Conservation (phyloP, 2,329 filamentous ascomycete genomes). For the Cladosporium sp. region DNA sequence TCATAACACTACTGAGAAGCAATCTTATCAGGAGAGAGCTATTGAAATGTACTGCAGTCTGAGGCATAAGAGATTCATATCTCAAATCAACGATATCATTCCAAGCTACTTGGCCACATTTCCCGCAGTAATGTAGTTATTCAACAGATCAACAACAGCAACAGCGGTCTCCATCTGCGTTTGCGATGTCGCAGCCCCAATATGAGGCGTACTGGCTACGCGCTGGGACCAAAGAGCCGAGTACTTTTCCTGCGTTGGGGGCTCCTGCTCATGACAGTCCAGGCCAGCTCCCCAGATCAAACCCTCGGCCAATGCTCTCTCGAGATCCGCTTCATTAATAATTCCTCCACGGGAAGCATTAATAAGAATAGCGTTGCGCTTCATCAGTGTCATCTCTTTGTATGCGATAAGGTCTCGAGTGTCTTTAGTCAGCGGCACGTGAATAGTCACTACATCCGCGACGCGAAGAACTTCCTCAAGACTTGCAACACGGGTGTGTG, state of each 20-base stretch:
- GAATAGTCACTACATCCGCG: constrained; percentile 31
- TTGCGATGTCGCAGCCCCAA: constrained; percentile 40
- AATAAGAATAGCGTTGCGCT: constrained; percentile 24
- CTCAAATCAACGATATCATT: too few species aligned
- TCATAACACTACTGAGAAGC: too few species aligned
- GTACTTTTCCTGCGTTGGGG: constrained; percentile 24
- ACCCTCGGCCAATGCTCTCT: constrained; percentile 19
- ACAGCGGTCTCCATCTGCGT: constrained; percentile 33
- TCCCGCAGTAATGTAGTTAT: background rate
- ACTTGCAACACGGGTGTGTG: constrained; percentile 21
- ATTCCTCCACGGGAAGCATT: constrained; percentile 30
- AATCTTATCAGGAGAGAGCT: too few species aligned
- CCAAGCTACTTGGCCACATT: background rate
- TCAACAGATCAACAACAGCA: constrained; percentile 28
- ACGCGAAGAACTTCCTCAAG: constrained; percentile 24
- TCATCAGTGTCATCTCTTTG: constrained; percentile 23
- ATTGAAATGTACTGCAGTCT: too few species aligned
- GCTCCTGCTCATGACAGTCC: constrained; percentile 26
- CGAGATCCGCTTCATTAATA: constrained; percentile 25
- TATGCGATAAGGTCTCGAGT: constrained; percentile 29
- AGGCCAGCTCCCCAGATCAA: constrained; percentile 27
- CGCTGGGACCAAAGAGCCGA: constrained; percentile 22
- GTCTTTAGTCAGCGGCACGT: constrained; percentile 25
- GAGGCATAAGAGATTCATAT: too few species aligned
- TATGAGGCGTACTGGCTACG: constrained; percentile 38